phyloP scores from a whole-genome alignment of 768 basidiomycete genomes.

The Serpula lacrymans region DNA sequence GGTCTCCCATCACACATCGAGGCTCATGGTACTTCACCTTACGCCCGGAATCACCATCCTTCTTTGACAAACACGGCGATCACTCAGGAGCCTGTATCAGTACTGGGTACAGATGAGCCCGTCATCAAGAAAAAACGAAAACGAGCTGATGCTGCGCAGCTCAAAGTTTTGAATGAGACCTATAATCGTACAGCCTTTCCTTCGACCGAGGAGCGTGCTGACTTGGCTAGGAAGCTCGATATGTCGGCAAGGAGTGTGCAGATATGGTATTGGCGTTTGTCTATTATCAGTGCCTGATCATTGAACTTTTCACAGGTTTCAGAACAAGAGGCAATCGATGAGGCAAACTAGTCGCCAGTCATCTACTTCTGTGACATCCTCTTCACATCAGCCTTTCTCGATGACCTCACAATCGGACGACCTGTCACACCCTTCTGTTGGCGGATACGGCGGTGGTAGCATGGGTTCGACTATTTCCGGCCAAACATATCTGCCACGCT shows the following conservation, averaged over 20 bases:
- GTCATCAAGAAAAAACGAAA: conserved; percentile 85
- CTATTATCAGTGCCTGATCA: conserved; percentile 17
- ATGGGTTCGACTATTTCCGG: conserved; percentile 28
- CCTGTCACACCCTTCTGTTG: conserved; percentile 27
- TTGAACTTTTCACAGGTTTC: conserved; percentile 60
- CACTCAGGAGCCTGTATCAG: conserved; percentile 29
- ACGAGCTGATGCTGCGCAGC: conserved; percentile 75
- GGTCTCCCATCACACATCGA: conserved; percentile 38
- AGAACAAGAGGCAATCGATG: conserved; percentile 84
- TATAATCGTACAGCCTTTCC: conserved; percentile 83
- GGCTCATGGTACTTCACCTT: conserved; percentile 43
- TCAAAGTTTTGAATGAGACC: conserved; percentile 77
- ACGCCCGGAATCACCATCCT: conserved; percentile 39
- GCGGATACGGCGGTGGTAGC: conserved; percentile 29
- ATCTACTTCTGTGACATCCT: conserved; percentile 40
- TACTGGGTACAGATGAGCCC: conserved; percentile 54
- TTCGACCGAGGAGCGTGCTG: conserved; percentile 81
- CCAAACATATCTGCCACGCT: conserved; percentile 36
- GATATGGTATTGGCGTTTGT: conserved; percentile 56
- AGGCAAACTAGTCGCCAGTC: conserved; percentile 70
- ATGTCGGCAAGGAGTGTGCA: conserved; percentile 86
- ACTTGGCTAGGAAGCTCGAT: conserved; percentile 70
- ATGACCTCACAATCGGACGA: conserved; percentile 34
- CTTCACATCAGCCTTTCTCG: conserved; percentile 49
- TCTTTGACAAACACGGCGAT: conserved; percentile 26